These are phyloP conservation scores for Pythium rishiriense DNA, from an alignment of 352 stramenopile genomes.

Conservation along the genomic window DNA sequence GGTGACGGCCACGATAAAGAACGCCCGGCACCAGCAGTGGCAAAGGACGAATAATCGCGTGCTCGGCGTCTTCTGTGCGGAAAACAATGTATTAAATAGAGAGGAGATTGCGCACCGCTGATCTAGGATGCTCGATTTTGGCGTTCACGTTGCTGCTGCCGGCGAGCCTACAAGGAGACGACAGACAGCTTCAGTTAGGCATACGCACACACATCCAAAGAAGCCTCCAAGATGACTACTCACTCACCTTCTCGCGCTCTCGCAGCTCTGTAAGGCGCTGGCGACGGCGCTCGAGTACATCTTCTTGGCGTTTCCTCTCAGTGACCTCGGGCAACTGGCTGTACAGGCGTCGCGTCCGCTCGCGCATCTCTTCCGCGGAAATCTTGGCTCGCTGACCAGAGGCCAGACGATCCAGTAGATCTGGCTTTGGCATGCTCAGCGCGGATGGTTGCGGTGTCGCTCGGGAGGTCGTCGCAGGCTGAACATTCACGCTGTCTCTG, in stretches of 20 bases:
- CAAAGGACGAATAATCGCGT: background rate
- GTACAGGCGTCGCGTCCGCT: slow-evolving; percentile 62
- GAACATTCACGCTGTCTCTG: background rate
- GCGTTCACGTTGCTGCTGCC: slow-evolving; percentile 54
- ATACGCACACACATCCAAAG: background rate
- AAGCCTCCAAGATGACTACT: background rate
- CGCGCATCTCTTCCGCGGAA: slow-evolving; percentile 65
- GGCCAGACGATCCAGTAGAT: slow-evolving; percentile 52
- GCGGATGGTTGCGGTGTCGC: background rate
- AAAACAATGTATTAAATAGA: slow-evolving; percentile 24
- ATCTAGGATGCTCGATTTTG: slow-evolving; percentile 30
- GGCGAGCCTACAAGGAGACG: slow-evolving; percentile 35
- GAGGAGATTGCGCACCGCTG: background rate
- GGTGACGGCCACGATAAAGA: slow-evolving; percentile 27
- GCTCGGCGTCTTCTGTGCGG: slow-evolving; percentile 1
- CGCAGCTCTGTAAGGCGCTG: slow-evolving; percentile 66
- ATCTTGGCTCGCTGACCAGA: slow-evolving; percentile 54
- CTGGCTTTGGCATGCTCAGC: slow-evolving; percentile 20
- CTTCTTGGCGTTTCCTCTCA: slow-evolving; percentile 70
- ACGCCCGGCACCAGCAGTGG: background rate
- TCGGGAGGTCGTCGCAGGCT: background rate
- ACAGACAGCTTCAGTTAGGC: background rate
- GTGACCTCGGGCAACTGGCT: slow-evolving; percentile 72
- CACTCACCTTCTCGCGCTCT: slow-evolving; percentile 65
- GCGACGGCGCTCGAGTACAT: slow-evolving; percentile 62